A percentile compares a stretch with the other conserved stretches of the same genome.
These are phyloP conservation scores for Rachicladosporium sp. DNA, from an alignment of 2,329 filamentous ascomycete species.

Conservation along the genomic window DNA sequence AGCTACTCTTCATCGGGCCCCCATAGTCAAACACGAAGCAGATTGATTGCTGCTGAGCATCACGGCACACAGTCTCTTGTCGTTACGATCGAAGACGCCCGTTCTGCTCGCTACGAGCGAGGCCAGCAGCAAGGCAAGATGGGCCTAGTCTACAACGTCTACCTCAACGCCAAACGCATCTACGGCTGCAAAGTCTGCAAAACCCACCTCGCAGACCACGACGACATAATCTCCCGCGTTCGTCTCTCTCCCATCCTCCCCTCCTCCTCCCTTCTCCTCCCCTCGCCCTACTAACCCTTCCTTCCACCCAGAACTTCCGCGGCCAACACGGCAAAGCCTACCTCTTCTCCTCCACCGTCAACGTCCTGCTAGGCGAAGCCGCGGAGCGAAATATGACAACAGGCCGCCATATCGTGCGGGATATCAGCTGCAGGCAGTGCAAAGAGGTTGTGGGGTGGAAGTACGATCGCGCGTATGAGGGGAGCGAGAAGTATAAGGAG, in stretches of 20 bases:
- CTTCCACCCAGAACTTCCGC: slow-evolving; percentile 79
- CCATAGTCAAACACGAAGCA: too few relatives aligned
- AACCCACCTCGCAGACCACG: slow-evolving; percentile 85
- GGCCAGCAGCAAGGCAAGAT: slow-evolving; percentile 7
- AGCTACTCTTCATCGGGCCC: too few relatives aligned
- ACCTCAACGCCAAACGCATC: slow-evolving; percentile 66
- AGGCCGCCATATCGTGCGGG: slow-evolving; percentile 82
- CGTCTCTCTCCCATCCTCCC: too few relatives aligned
- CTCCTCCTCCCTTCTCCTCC: slow-evolving; percentile 3
- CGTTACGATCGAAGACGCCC: too few relatives aligned
- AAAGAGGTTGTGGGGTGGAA: slow-evolving; percentile 93
- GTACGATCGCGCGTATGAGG: slow-evolving; percentile 93
- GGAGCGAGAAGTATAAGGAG: slow-evolving; percentile 94
- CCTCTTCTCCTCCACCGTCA: slow-evolving; percentile 89
- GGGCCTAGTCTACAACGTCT: slow-evolving; percentile 34
- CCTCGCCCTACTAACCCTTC: background rate
- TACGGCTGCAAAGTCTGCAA: slow-evolving; percentile 83
- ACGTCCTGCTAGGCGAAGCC: slow-evolving; percentile 71
- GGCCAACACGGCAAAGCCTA: slow-evolving; percentile 97
- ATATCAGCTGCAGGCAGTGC: slow-evolving; percentile 86
- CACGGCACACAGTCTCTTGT: too few relatives aligned
- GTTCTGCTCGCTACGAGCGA: too few relatives aligned
- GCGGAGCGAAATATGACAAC: slow-evolving; percentile 97
- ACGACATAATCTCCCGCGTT: slow-evolving; percentile 97
- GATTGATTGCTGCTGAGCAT: too few relatives aligned